Base-by-base conservation (phyloP, 345 rosid species). In the Pseudoturritis turrita region DNA sequence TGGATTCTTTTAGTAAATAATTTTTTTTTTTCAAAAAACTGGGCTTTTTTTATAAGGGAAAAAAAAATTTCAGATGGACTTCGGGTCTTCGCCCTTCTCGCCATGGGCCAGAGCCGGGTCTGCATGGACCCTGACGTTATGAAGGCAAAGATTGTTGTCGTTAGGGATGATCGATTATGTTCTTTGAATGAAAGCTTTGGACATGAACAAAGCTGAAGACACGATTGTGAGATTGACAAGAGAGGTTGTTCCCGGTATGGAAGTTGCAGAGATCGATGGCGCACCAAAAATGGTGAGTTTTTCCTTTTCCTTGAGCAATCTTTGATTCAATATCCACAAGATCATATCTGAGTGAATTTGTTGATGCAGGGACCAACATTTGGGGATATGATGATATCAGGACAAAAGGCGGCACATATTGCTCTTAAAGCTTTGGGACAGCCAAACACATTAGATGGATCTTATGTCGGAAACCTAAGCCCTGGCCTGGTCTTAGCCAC, bases 41-140 rank as follows among this genome's bases (percentile, higher is more conserved):
- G n/a, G n/a, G n/a, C n/a, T n/a, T n/a, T n/a, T n/a, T n/a, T n/a
- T n/a, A n/a, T n/a, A n/a, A n/a, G n/a, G n/a, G n/a, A n/a, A n/a
- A n/a, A n/a, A n/a, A n/a, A n/a, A n/a, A n/a, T n/a, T n/a, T n/a
- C n/a, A n/a, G n/a, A n/a, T n/a, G n/a, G n/a, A n/a, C n/a, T n/a
- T n/a, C n/a, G n/a, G n/a, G n/a, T n/a, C n/a, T n/a, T n/a, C n/a
- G n/a, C n/a, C n/a, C n/a, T n/a, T n/a, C n/a, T n/a, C n/a, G n/a
- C n/a, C n/a, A n/a, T n/a, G n/a, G n/a, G n/a, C n/a, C n/a, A n/a
- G n/a, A n/a, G n/a, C n/a, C n/a, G n/a, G n/a, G n/a, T n/a, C 10
- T 89, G 97, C 65, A 89, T 94, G 97, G 98, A 91, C 84, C 97
- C 96, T 3, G 91, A 94, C 62, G 93, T 94, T 15, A 94, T 94